Evolutionary conservation across 2,329 filamentous ascomycete species (phyloP), one percentile per base, ranked within the genome.

Genomic region (Fonsecaea monophora): DNA sequence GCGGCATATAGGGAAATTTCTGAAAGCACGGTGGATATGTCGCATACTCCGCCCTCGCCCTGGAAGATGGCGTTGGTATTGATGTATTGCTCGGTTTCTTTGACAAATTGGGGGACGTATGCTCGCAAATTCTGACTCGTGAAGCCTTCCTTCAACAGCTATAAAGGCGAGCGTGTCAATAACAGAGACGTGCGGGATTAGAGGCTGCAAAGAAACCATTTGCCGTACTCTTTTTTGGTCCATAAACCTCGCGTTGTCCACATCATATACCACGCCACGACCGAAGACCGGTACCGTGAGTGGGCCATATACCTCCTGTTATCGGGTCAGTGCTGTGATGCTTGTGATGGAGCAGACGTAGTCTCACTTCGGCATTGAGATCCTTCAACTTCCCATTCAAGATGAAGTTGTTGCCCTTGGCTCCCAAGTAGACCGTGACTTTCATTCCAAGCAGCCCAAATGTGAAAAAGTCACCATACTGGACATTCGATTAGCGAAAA

Each of bases 1-100:
- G 92, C 92, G 53, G 92, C 96, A 79, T 94, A 96, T 75, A 96
- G 94, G 64, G 92, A 96, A 72, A 96, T 89, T 77, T 96, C 90
- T 50, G 91, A 89, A 86, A 96, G 91, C 73, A 86, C 87, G 74
- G 89, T 87, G 65, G 89, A 85, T 21, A 96, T 88, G 74, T 95
- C 86, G 75, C 90, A 84, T 15, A 87, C 83, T 62, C 92, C 92
- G 50, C 85, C 87, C 69, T 86, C 78, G 68, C 85, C 87, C 80
- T 92, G 87, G 82, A 93, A 92, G 53, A 81, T 80, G 50, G 89
- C 79, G 71, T 85, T 87, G 71, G 82, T 84, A 79, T 91, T 88
- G 79, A 94, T 82, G 78, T 92, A 96, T 74, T 87, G 85, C 69
- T 87, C 83, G 72, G 92, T 88, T 79, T 96, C 92, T 72, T 85